Base-by-base conservation (phyloP, 164 flowering plant genomes). In the Kingdonia uniflora region DNA sequence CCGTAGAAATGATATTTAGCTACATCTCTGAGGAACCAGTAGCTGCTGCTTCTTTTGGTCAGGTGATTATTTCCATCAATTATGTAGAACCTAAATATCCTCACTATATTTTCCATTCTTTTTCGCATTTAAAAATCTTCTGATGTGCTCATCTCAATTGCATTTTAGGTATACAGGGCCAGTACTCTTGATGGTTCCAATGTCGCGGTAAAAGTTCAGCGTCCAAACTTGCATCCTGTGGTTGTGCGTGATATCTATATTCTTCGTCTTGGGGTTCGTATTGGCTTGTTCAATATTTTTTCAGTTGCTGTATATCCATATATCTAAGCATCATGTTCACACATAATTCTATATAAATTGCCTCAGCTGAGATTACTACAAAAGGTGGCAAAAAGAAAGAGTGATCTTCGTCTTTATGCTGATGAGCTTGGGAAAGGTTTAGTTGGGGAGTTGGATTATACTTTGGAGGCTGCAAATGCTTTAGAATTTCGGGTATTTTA, bases 31-130 rank as follows among this genome's bases (percentile, higher is more conserved):
- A 81, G 58, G 88, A 92, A 71, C 90, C 98, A 58, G 80, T 87
- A 1, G 96, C 95, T 61, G 95, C 96, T 64, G 96, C 96, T 68
- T 92, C 99, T 45, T 92, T 88, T 86, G 96, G 99, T 51, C 99
- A 92, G 96, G 99, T 92, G 42, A 17, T 6, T 62, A 44, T 56
- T 54, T 21, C 11, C 21, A 29, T 4, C 35, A 29, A 8, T 8
- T 29, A 29, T 29, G 35, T 8, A 29, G 35, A 29, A 29, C 35
- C 35, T n/a, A 29, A 29, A 8, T 29, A 29, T 29, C 17, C 17
- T 13, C 0, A 8, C 20, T 11, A 8, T 48, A 14, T 25, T n/a
- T 33, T 14, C n/a, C 33, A 48, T 25, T 45, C 12, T 48, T 25
- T 17, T 47, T 24, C n/a, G n/a, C n/a, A n/a, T n/a, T n/a, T n/a